These are phyloP conservation scores for Dorcoceras hygrometricum DNA, from an alignment of 257 asterid species.

Conservation along the genomic window DNA sequence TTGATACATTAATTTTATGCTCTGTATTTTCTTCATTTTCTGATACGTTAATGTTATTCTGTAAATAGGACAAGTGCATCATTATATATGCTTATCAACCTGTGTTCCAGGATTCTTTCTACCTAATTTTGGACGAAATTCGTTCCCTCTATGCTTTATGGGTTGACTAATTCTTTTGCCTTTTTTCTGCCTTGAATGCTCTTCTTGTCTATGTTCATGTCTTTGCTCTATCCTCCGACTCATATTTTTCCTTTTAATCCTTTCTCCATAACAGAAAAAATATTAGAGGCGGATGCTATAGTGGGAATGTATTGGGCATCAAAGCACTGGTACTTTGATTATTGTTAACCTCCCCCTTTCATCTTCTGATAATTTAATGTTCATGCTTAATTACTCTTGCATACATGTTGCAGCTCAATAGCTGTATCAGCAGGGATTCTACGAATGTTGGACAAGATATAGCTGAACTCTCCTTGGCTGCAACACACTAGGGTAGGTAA, in stretches of 20 bases:
- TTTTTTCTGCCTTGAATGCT: not conserved
- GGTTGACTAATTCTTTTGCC: constrained; percentile 40
- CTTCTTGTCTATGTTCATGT: constrained; percentile 19
- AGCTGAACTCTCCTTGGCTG: constrained; percentile 53
- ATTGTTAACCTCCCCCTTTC: constrained; percentile 1
- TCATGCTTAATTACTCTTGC: constrained; percentile 14
- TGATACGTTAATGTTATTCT: not conserved
- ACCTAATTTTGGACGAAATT: constrained; percentile 94
- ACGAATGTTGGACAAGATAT: constrained; percentile 49
- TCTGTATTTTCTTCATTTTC: not conserved
- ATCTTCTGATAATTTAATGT: not conserved
- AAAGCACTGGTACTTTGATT: constrained; percentile 26
- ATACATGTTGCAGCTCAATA: constrained; percentile 39
- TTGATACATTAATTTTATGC: not conserved
- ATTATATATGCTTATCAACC: not conserved
- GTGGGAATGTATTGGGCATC: constrained; percentile 97
- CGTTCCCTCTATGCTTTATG: constrained; percentile 94
- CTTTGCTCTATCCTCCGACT: constrained; percentile 5
- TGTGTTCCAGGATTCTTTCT: constrained; percentile 69
- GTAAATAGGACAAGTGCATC: not conserved
- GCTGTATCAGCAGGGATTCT: constrained; percentile 52
- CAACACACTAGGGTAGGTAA: constrained; percentile 38
- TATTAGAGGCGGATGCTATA: constrained; percentile 85
- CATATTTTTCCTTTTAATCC: not conserved
- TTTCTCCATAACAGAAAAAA: constrained; percentile 63